Evolutionary conservation across 148 eudicot genomes (phyloP), one percentile per base, ranked within the genome.

Genomic region (Vaccinium macrocarpon): DNA sequence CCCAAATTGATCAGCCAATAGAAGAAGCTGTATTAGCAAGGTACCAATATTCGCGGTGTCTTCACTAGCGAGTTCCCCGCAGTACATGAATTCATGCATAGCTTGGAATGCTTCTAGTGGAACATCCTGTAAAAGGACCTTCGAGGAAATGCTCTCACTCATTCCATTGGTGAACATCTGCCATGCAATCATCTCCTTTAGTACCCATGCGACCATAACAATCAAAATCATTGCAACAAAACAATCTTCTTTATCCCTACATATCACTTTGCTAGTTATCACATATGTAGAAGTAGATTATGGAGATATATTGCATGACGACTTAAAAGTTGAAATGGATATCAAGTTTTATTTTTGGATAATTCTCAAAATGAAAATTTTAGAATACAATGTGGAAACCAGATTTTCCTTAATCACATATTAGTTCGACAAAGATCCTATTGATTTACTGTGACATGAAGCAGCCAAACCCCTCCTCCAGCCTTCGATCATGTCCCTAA

Each of bases 121-220:
- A 70, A 93, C 90, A 88, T 93, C 97, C 83, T 91, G 93, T 80
- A 96, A 83, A 85, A 87, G 84, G 84, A 93, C 86, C 86, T 88
- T 87, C 48, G 91, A 78, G 32, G 98, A 90, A 83, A 85, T 82
- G 87, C 94, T 96, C 87, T 96, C 99, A 51, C 89, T 90, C 99
- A 96, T 96, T 76, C 99, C 99, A 82, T 96, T 96, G 55, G 99
- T 96, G 88, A 96, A 91, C 99, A 96, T 96, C 99, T 96, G 93
- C 90, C 82, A 72, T 86, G 84, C 19, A 88, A 87, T 51, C 61
- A 72, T 70, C 52, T 72, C 15, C 15, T 76, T 81, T 64, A 78
- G 71, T 46, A 61, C 1, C 14, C 42, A 73, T 16, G 46, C 32
- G 61, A 81, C 25, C 35, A 81, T 1, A 27, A 74, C 16, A 48